Percentiles rank a stretch among this genome's conserved stretches.
Evolutionary conservation across 441 rosid genomes (phyloP).

Genomic region (Adansonia gregorii): DNA sequence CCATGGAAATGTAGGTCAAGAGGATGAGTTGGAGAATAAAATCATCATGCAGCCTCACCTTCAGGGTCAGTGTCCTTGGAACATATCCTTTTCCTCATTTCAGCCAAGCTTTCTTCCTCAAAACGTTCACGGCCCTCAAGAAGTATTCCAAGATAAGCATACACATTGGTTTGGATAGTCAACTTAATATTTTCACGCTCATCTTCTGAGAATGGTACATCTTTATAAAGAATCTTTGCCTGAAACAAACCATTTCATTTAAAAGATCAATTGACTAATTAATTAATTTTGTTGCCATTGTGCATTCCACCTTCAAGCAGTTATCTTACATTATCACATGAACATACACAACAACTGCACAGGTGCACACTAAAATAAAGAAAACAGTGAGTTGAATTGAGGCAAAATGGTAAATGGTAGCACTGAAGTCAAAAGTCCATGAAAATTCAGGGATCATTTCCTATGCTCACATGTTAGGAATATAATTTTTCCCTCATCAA

Average conservation of each 20-base stretch:
- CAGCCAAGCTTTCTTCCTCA: slow-evolving; percentile 74
- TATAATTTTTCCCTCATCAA: background rate
- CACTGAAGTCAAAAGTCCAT: slow-evolving; percentile 5
- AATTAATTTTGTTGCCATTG: background rate
- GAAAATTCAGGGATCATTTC: slow-evolving; percentile 6
- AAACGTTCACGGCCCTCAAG: slow-evolving; percentile 89
- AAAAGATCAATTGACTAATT: slow-evolving; percentile 5
- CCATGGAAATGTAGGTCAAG: background rate
- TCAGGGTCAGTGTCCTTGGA: slow-evolving; percentile 38
- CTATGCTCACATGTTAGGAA: background rate
- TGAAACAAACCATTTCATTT: slow-evolving; percentile 41
- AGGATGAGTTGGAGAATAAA: slow-evolving; percentile 20
- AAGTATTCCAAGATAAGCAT: slow-evolving; percentile 81
- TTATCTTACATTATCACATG: background rate
- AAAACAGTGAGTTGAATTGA: background rate
- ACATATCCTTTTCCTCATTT: slow-evolving; percentile 40
- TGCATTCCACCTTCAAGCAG: background rate
- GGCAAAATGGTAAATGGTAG: slow-evolving; percentile 8
- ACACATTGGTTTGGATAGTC: slow-evolving; percentile 85
- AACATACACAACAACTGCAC: background rate
- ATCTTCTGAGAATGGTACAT: slow-evolving; percentile 78
- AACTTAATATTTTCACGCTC: slow-evolving; percentile 78
- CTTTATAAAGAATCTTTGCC: slow-evolving; percentile 89
- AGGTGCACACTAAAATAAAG: background rate
- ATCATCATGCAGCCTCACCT: slow-evolving; percentile 43